Evolutionary conservation across 2,329 filamentous ascomycete genomes (phyloP).

Genomic region (Chaetomium olivaceum): DNA sequence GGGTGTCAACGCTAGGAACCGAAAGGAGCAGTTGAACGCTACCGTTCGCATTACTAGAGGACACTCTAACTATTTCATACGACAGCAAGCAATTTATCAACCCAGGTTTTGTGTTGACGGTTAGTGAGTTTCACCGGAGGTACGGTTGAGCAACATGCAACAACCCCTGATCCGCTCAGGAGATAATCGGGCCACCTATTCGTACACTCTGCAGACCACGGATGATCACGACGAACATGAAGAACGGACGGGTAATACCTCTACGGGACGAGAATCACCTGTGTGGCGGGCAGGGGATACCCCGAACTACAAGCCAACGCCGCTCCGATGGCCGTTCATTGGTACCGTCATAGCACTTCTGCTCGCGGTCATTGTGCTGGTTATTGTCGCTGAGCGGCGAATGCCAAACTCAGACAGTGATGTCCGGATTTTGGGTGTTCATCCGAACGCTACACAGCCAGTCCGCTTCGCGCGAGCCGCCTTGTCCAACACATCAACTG

Average conservation of each 20-base stretch:
- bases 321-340: conserved; percentile 41
- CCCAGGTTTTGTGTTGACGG: background rate
- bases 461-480: conserved; percentile 17
- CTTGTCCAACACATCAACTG: conserved; percentile 7
- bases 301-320: conserved; percentile 39
- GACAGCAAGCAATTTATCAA: background rate
- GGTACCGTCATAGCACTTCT: conserved; percentile 32
- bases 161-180: conserved; percentile 18
- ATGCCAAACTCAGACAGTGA: conserved; percentile 39
- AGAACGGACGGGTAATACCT: conserved; percentile 11
- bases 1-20: background rate
- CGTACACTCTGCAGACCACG: conserved; percentile 38
- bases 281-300: conserved; percentile 15
- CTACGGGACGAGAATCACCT: conserved; percentile 2
- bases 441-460: conserved; percentile 23
- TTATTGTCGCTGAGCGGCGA: conserved; percentile 35
- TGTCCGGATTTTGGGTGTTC: conserved; percentile 30
- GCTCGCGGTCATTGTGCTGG: conserved; percentile 33
- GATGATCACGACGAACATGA: conserved; percentile 36
- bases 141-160: conserved; percentile 24
- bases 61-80: background rate
- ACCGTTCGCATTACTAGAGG: background rate
- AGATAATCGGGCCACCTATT: conserved; percentile 32
- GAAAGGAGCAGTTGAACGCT: background rate
- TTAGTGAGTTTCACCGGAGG: background rate